Conservation (phyloP, 257 asterid species). For the Solanum dulcamara region DNA sequence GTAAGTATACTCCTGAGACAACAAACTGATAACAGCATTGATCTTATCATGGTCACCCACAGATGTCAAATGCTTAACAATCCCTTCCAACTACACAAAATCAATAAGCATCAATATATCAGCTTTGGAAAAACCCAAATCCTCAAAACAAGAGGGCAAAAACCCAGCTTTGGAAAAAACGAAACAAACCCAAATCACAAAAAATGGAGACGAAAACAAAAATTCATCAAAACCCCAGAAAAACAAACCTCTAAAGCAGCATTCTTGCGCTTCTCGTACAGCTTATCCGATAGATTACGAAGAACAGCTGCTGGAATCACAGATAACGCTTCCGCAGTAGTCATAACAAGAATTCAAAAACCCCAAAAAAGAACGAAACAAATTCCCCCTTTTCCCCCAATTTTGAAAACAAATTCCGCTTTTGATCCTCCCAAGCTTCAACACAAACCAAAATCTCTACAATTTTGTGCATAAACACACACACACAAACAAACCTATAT, state of each 20-base stretch:
- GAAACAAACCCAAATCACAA: neutral
- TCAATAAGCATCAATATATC: slow-evolving; percentile 2
- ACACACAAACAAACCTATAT: neutral
- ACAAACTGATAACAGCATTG: slow-evolving; percentile 62
- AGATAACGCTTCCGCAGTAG: slow-evolving; percentile 46
- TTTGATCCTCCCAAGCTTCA: slow-evolving; percentile 5
- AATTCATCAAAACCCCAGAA: neutral
- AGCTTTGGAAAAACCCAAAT: neutral
- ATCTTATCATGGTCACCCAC: slow-evolving; percentile 79
- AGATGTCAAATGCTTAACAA: slow-evolving; percentile 71
- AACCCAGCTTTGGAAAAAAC: neutral
- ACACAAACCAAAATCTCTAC: slow-evolving; percentile 2
- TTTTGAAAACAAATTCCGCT: neutral
- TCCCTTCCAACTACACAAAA: slow-evolving; percentile 70
- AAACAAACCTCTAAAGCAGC: slow-evolving; percentile 84
- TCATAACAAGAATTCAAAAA: neutral
- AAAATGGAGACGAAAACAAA: neutral
- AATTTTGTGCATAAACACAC: neutral
- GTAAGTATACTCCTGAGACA: slow-evolving; percentile 59
- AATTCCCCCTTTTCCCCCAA: neutral
- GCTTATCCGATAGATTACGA: slow-evolving; percentile 90
- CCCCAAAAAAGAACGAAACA: neutral
- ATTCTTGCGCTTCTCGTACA: slow-evolving; percentile 94
- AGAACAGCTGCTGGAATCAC: slow-evolving; percentile 78
- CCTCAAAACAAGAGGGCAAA: neutral